These are phyloP conservation scores for Limnanthes douglasii DNA, from an alignment of 345 rosid species.

Conservation along the genomic window DNA sequence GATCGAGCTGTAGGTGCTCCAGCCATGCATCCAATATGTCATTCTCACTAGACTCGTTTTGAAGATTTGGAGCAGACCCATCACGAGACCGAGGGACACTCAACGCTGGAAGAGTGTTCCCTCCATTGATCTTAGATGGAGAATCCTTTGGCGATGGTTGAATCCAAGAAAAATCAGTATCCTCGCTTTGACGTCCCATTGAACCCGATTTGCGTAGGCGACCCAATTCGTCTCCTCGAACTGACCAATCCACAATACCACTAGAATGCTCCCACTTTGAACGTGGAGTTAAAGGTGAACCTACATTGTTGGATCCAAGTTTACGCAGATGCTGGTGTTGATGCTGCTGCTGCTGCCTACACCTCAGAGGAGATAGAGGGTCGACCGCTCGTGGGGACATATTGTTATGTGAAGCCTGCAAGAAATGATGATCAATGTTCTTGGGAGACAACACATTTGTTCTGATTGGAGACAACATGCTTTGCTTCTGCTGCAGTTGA, in stretches of 20 bases:
- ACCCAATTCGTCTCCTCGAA: conserved; percentile 37
- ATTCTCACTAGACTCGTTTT: conserved; percentile 23
- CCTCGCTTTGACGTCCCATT: conserved; percentile 38
- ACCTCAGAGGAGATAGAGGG: conserved; percentile 55
- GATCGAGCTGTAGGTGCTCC: conserved; percentile 71
- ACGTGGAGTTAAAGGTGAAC: conserved; percentile 57
- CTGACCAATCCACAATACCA: conserved; percentile 62
- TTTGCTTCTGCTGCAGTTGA: conserved; percentile 56
- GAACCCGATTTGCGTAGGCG: conserved; percentile 35
- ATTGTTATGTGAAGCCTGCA: conserved; percentile 40
- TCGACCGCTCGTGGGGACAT: conserved; percentile 75
- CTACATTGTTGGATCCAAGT: conserved; percentile 37
- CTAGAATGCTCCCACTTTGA: conserved; percentile 73
- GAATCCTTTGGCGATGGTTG: conserved; percentile 66
- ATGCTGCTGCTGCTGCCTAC: conserved; percentile 34
- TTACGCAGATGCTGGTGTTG: conserved; percentile 56
- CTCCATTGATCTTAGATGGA: conserved; percentile 38
- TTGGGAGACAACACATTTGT: conserved; percentile 40
- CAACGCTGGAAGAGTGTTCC: conserved; percentile 15
- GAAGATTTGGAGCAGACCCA: conserved; percentile 19
- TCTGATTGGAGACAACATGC: conserved; percentile 65
- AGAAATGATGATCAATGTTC: conserved; percentile 45
- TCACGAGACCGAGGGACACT: conserved; percentile 17
- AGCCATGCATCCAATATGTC: conserved; percentile 53
- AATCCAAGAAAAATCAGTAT: conserved; percentile 75